These are phyloP conservation scores for Thymus mandschuricus DNA, from an alignment of 257 asterid species.

Conservation along the genomic window DNA sequence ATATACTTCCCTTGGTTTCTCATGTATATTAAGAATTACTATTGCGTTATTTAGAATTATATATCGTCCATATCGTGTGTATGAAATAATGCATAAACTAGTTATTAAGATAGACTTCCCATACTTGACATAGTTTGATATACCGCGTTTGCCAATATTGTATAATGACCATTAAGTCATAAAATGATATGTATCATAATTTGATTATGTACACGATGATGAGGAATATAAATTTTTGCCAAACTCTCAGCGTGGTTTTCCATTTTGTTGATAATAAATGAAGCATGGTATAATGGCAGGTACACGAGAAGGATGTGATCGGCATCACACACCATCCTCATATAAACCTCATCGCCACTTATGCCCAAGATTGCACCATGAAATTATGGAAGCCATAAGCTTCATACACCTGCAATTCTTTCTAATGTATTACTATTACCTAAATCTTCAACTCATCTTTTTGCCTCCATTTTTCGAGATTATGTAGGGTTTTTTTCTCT, in stretches of 20 bases:
- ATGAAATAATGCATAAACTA: background rate
- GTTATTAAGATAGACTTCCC: background rate
- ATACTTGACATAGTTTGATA: background rate
- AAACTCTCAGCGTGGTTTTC: background rate
- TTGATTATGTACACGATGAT: background rate
- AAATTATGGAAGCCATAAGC: conserved; percentile 87
- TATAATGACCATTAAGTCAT: background rate
- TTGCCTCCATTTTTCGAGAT: background rate
- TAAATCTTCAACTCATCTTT: background rate
- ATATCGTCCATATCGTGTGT: background rate
- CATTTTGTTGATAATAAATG: background rate
- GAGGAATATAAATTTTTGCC: background rate
- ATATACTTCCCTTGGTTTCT: background rate
- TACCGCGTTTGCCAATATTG: background rate
- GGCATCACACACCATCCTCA: conserved; percentile 97
- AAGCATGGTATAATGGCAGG: conserved; percentile 45
- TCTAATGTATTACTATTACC: background rate
- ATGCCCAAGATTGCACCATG: conserved; percentile 83
- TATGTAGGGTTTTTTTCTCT: background rate
- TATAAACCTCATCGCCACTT: conserved; percentile 81
- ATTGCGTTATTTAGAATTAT: background rate
- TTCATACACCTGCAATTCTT: conserved; percentile 11
- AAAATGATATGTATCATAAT: too few relatives aligned
- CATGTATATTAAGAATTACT: background rate
- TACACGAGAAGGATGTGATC: conserved; percentile 93